Percentiles rank a stretch among this genome's conserved stretches.
Conservation (phyloP, 306 rosid genomes). For the Cucurbita pepo region DNA sequence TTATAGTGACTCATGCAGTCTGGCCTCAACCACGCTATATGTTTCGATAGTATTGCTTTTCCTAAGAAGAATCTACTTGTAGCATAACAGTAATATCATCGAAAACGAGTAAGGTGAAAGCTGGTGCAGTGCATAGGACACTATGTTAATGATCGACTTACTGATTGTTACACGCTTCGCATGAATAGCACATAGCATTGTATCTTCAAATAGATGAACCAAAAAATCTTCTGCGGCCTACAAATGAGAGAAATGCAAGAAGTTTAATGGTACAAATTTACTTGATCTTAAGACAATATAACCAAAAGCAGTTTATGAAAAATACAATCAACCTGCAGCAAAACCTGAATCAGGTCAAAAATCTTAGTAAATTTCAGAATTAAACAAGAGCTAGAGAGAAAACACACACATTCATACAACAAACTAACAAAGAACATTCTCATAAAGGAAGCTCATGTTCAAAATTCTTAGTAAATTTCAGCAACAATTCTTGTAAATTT, state of each 20-base stretch:
- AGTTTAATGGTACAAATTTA: neutral
- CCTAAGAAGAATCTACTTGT: neutral
- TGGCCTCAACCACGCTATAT: neutral
- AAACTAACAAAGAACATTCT: neutral
- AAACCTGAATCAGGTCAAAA: neutral
- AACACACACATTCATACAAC: neutral
- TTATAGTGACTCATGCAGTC: neutral
- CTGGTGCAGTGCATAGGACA: neutral
- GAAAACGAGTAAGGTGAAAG: neutral
- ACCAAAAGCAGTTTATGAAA: neutral
- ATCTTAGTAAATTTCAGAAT: neutral
- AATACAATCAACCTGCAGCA: neutral
- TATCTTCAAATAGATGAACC: conserved; percentile 57
- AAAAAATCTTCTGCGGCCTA: conserved; percentile 79
- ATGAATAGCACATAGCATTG: conserved; percentile 84
- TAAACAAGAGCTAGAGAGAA: neutral
- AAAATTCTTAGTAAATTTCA: neutral
- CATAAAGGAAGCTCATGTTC: neutral
- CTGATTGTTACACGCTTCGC: conserved; percentile 85
- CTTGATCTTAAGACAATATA: neutral
- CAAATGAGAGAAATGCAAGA: conserved; percentile 3
- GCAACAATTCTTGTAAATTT: neutral
- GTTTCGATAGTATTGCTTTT: neutral
- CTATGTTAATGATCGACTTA: conserved; percentile 25
- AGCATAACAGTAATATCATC: neutral